Evolutionary conservation across 306 rosid species (phyloP).

Genomic region (Ormosia emarginata): DNA sequence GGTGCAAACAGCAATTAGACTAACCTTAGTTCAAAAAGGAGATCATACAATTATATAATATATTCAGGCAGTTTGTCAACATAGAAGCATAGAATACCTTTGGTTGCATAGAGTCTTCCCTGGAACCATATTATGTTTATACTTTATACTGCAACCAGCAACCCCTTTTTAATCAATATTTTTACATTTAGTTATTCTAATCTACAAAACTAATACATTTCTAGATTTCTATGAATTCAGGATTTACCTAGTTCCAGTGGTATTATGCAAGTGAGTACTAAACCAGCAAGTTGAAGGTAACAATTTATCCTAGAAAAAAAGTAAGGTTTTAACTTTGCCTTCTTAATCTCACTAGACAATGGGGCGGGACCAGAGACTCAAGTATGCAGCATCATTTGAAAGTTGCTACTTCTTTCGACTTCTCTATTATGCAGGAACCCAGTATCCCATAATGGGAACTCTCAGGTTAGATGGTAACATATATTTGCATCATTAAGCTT

Average conservation of each 20-base stretch:
- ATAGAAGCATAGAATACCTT: background rate
- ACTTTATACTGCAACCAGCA: background rate
- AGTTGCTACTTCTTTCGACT: conserved; percentile 85
- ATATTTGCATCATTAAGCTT: background rate
- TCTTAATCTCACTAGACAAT: conserved; percentile 60
- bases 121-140: background rate
- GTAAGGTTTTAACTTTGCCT: conserved; percentile 23
- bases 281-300: conserved; percentile 24
- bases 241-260: conserved; percentile 96
- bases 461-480: conserved; percentile 51
- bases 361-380: conserved; percentile 85
- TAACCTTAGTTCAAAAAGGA: background rate
- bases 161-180: background rate
- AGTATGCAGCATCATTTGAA: conserved; percentile 87
- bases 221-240: conserved; percentile 40
- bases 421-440: conserved; percentile 93
- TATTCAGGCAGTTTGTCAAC: background rate
- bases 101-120: background rate
- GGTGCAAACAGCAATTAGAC: background rate
- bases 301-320: background rate
- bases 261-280: conserved; percentile 75
- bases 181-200: conserved; percentile 8
- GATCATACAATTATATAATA: background rate
- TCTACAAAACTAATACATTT: conserved; percentile 20
- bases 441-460: conserved; percentile 96